Base-by-base conservation (phyloP, 2,329 filamentous ascomycete genomes). In the Cyphellophora attinorum region DNA sequence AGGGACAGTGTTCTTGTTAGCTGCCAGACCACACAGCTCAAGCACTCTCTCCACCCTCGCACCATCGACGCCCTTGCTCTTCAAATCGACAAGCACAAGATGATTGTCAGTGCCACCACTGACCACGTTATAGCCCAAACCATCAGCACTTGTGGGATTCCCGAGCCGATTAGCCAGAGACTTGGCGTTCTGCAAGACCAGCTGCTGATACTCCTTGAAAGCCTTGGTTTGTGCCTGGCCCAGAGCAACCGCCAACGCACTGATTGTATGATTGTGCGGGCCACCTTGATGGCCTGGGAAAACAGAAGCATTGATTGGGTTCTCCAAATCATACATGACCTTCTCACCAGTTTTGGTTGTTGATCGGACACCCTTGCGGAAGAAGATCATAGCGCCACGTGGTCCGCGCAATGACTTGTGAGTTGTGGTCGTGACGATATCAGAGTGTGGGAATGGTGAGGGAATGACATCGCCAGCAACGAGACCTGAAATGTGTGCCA, bases 1-100 rank as follows among this genome's bases (percentile, higher is more conserved):
- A 27, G 91, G 91, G 40, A 94, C 91, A 41, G 85, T 81, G 77
- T 98, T 98, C 79, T 98, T 98, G 79, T 98, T 98, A 76, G 86
- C 93, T 44, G 91, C 88, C 61, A 98, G 93, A 72, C 94, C 93
- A 66, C 95, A 91, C 62, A 93, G 83, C 71, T 98, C 91, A 13
- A 98, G 80, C 40, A 98, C 82, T 43, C 85, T 81, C 74, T 98
- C 91, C 27, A 96, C 83, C 61, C 91, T 85, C 39, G 82, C 81
- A 48, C 88, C 88, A 54, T 98, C 91, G 41, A 98, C 78, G 38
- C 72, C 72, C 56, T 91, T 83, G 23, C 84, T 78, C 66, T 93
- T 93, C 33, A 98, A 74, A 59, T 98, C 91, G 31, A 91, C 70
- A 12, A 98, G 74, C 8, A 98, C 83, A 45, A 98, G 79, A 64